These are phyloP conservation scores for Xylaria nigripes DNA, from an alignment of 495 filamentous ascomycete genomes.

Conservation along the genomic window DNA sequence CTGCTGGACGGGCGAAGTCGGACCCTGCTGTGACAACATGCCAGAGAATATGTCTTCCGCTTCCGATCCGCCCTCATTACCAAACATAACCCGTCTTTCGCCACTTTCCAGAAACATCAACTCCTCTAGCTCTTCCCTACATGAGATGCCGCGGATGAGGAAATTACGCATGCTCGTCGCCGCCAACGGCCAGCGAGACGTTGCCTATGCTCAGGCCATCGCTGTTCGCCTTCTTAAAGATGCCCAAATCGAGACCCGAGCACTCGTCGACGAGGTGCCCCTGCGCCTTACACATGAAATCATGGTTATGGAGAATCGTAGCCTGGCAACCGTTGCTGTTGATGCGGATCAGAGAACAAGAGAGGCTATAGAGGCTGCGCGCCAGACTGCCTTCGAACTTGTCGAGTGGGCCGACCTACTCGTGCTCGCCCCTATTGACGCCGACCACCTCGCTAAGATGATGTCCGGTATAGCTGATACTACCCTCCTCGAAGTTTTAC, in stretches of 20 bases:
- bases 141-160: conserved; percentile 34
- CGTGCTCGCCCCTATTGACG: conserved; percentile 74
- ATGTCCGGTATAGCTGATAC: conserved; percentile 68
- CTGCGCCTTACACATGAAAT: conserved; percentile 45
- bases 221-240: conserved; percentile 49
- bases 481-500: conserved; percentile 62
- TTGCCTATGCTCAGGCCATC: conserved; percentile 44
- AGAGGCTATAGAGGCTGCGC: conserved; percentile 37
- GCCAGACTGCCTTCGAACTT: conserved; percentile 56
- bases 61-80: conserved; percentile 1
- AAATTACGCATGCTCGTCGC: conserved; percentile 45
- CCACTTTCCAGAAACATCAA: conserved; percentile 15
- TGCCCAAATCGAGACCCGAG: conserved; percentile 44
- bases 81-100: conserved; percentile 3
- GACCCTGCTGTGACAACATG: conserved; percentile 14
- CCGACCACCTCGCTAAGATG: conserved; percentile 75
- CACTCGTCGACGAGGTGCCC: conserved; percentile 46
- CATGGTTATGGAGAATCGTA: conserved; percentile 39
- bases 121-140: conserved; percentile 31
- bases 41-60: conserved; percentile 17
- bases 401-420: conserved; percentile 84
- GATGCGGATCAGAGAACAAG: conserved; percentile 24
- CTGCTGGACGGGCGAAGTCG: background rate
- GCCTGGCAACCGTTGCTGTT: conserved; percentile 21
- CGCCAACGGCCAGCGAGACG: conserved; percentile 43